phyloP scores from a whole-genome alignment of 2,329 filamentous ascomycete species.

The Colletotrichum viniferum region DNA sequence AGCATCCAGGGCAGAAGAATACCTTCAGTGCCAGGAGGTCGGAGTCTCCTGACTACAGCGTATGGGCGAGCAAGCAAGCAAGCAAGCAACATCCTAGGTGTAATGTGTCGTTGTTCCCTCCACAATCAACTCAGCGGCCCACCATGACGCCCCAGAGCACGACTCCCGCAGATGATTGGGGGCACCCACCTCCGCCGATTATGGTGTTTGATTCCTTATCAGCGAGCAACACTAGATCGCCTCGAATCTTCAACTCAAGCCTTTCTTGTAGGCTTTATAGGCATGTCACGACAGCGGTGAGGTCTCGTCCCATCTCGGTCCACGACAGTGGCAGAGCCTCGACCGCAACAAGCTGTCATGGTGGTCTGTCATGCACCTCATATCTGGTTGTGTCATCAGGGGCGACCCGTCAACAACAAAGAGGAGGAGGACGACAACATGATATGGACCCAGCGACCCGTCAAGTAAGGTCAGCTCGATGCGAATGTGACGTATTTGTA shows the following conservation, averaged over 20 bases:
- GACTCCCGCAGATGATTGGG: not conserved
- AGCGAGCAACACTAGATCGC: not conserved
- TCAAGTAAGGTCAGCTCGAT: not conserved
- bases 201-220: not conserved
- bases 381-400: not conserved
- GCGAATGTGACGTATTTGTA: not conserved
- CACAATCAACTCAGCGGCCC: not conserved
- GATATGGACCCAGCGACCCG: not conserved
- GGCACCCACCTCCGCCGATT: not conserved
- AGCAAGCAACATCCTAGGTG: not conserved
- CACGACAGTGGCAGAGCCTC: not conserved
- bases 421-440: not conserved
- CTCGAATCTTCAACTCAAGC: not conserved
- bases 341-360: not conserved
- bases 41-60: constrained; percentile 7
- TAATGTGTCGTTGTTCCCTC: not conserved
- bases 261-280: not conserved
- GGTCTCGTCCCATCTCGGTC: not conserved
- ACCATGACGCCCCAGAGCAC: not conserved
- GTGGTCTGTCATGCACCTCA: not conserved
- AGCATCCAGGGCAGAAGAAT: not conserved
- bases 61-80: not conserved
- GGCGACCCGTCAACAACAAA: not conserved
- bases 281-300: not conserved
- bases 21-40: not conserved